These are phyloP conservation scores for Hypomontagnella submonticulosa DNA, from an alignment of 495 filamentous ascomycete species.

Conservation along the genomic window DNA sequence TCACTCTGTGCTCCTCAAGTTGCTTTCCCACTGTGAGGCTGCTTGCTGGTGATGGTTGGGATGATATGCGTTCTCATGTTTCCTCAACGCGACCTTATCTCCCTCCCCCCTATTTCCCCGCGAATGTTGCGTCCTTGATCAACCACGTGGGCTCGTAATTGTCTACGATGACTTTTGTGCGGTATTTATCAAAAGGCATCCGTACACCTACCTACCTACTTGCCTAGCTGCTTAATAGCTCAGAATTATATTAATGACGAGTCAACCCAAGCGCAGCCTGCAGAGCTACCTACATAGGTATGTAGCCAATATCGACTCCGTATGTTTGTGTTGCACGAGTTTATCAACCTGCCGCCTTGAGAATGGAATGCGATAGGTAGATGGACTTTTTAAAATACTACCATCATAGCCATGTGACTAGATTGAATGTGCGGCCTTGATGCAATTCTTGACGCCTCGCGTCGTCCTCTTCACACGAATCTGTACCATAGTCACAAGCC, in stretches of 20 bases:
- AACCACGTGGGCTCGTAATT: slow-evolving; percentile 32
- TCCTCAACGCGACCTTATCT: slow-evolving; percentile 18
- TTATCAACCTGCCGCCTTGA: slow-evolving; percentile 5
- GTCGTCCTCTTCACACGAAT: slow-evolving; percentile 18
- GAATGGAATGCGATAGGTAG: slow-evolving; percentile 19
- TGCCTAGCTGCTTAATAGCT: slow-evolving; percentile 25
- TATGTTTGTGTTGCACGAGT: slow-evolving; percentile 34
- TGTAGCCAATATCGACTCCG: slow-evolving; percentile 22
- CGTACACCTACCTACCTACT: not conserved
- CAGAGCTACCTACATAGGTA: not conserved
- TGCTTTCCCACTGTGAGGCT: slow-evolving; percentile 23
- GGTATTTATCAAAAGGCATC: slow-evolving; percentile 31
- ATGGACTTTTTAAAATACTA: not conserved
- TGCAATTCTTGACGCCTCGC: slow-evolving; percentile 6
- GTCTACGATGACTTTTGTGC: slow-evolving; percentile 17
- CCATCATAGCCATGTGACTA: slow-evolving; percentile 26
- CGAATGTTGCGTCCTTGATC: slow-evolving; percentile 41
- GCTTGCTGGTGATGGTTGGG: slow-evolving; percentile 14
- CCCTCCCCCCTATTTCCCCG: slow-evolving; percentile 27
- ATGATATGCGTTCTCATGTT: slow-evolving; percentile 1
- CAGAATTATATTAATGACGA: slow-evolving; percentile 16
- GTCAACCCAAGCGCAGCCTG: slow-evolving; percentile 12
- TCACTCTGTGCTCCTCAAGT: slow-evolving; percentile 1
- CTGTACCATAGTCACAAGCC: slow-evolving; percentile 9
- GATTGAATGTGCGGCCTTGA: slow-evolving; percentile 7